phyloP scores from a whole-genome alignment of 1,139 yeast species.

The Debaryomyces sp. region DNA sequence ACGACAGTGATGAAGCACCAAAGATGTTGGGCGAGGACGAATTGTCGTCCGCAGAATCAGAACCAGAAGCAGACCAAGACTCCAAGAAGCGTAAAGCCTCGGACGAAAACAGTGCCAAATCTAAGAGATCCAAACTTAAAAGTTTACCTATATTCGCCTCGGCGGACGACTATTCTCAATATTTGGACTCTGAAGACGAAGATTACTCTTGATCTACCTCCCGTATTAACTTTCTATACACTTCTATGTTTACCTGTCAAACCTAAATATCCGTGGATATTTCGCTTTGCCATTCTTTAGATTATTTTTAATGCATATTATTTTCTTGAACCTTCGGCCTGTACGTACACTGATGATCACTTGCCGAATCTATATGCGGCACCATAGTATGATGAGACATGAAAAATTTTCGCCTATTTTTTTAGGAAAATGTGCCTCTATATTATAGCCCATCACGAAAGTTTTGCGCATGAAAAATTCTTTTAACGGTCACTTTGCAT shows the following conservation, averaged over 20 bases:
- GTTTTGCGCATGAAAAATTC: background rate
- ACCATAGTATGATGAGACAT: background rate
- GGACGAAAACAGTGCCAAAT: constrained; percentile 26
- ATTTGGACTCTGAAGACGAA: constrained; percentile 66
- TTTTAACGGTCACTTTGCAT: constrained; percentile 8
- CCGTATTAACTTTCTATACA: background rate
- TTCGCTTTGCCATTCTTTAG: background rate
- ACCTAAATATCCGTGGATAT: background rate
- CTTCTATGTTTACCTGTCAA: background rate
- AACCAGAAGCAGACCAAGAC: constrained; percentile 9
- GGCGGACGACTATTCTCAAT: constrained; percentile 84
- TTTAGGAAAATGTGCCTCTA: background rate
- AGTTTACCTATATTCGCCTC: constrained; percentile 86
- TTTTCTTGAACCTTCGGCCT: background rate
- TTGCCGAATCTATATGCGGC: constrained; percentile 1
- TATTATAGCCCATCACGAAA: background rate
- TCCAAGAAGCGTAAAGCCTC: constrained; percentile 26
- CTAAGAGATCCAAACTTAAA: constrained; percentile 63
- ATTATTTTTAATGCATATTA: constrained; percentile 1
- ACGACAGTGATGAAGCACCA: constrained; percentile 37
- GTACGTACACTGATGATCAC: background rate
- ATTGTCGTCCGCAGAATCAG: constrained; percentile 1
- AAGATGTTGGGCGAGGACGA: constrained; percentile 23
- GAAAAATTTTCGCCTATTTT: background rate
- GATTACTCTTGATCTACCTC: constrained; percentile 26